Percentiles rank a stretch among this genome's conserved stretches.
Evolutionary conservation across 2,329 filamentous ascomycete species (phyloP).

Genomic region (Orbilia blumenaviensis): DNA sequence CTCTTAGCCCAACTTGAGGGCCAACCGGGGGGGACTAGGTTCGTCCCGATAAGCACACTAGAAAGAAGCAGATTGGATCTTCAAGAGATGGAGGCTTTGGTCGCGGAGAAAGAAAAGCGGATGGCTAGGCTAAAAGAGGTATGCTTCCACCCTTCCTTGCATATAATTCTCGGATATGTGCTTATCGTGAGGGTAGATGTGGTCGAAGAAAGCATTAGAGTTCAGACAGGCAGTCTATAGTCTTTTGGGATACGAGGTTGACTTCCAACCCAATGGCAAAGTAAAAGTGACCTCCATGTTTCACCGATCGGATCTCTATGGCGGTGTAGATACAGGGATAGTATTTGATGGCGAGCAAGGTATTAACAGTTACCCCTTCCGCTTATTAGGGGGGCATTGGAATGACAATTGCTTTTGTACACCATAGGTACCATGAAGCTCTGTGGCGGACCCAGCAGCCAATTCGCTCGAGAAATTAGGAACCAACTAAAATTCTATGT

Average conservation of each 20-base stretch:
- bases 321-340: slow-evolving; percentile 74
- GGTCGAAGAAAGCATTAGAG: slow-evolving; percentile 87
- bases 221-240: slow-evolving; percentile 95
- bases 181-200: slow-evolving; percentile 67
- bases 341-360: slow-evolving; percentile 63
- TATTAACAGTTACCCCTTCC: slow-evolving; percentile 57
- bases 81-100: slow-evolving; percentile 73
- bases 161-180: background rate
- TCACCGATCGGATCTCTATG: slow-evolving; percentile 68
- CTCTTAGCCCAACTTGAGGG: slow-evolving; percentile 76
- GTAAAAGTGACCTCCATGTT: slow-evolving; percentile 90
- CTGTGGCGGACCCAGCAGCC: slow-evolving; percentile 83
- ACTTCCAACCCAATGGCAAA: slow-evolving; percentile 96
- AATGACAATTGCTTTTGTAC: slow-evolving; percentile 70
- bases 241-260: slow-evolving; percentile 91
- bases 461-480: slow-evolving; percentile 84
- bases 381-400: slow-evolving; percentile 57
- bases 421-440: slow-evolving; percentile 99
- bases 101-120: slow-evolving; percentile 78
- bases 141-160: slow-evolving; percentile 21
- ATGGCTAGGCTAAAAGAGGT: slow-evolving; percentile 81
- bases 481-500: slow-evolving; percentile 96
- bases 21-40: slow-evolving; percentile 65
- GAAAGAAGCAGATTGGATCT: slow-evolving; percentile 79
- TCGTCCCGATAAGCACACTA: slow-evolving; percentile 80